Conservation (phyloP, 202 grass and related monocot species). For the Setaria viridis region DNA sequence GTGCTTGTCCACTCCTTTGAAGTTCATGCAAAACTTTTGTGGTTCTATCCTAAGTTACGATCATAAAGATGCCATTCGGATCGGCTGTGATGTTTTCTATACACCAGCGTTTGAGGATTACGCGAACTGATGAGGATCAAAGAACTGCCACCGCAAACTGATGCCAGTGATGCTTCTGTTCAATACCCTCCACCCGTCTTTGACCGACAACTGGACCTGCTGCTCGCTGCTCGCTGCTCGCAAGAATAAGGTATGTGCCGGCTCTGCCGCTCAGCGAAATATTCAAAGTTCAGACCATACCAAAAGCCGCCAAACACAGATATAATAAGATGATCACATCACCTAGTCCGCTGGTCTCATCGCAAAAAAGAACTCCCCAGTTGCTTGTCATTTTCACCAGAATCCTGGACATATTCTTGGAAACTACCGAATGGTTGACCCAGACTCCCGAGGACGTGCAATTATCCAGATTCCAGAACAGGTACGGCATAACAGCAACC, state of each 20-base stretch:
- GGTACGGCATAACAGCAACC: neutral
- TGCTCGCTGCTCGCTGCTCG: neutral
- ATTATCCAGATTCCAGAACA: neutral
- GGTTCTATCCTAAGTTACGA: neutral
- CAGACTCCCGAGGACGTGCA: neutral
- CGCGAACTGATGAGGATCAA: neutral
- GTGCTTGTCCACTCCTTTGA: neutral
- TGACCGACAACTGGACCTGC: neutral
- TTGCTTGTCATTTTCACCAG: neutral
- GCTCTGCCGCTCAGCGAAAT: neutral
- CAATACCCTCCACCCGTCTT: neutral
- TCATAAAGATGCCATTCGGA: neutral
- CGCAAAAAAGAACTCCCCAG: neutral
- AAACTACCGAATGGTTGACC: neutral
- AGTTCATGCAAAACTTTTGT: neutral
- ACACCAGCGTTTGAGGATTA: neutral
- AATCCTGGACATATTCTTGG: neutral
- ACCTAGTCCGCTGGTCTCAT: neutral
- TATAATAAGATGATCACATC: neutral
- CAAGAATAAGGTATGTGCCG: neutral
- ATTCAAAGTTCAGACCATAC: neutral
- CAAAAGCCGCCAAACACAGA: neutral
- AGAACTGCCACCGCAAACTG: neutral
- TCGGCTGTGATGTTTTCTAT: too few species aligned
- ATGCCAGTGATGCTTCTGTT: neutral